Base-by-base conservation (phyloP, 108 stramenopile species). In the Cyclotella baltica region DNA sequence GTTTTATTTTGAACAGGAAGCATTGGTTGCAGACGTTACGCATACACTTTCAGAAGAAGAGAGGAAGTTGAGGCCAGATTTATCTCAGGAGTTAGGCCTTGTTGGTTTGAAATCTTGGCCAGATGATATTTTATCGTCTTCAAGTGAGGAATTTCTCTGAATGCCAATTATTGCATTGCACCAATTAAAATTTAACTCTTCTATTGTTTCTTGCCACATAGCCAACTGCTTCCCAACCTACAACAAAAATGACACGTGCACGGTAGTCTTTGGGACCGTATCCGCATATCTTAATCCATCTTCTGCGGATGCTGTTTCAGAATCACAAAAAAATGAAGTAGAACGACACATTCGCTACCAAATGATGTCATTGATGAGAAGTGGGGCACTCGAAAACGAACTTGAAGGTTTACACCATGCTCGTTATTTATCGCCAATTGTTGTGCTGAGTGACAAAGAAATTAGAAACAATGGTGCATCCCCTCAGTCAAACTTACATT, bases 51-150 rank as follows among this genome's bases (percentile, higher is more conserved):
- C 16, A 31, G 0, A 33, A n/a, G 9, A 31, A 11, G 8, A 20
- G 8, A 52, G 70, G 51, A 3, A 19, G 22, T 40, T 70, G 23
- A 56, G 36, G 16, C 34, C 52, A 10, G 37, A 55, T 40, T 8
- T 27, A 1, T 36, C 36, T 70, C 64, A 2, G 25, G 36, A 58
- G 10, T 40, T 70, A 37, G 70, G 70, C 0, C 3, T 70, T 36
- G 70, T 57, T n/a, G 70, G 70, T 40, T 70, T 70, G 20, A 70
- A 55, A 37, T 56, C 70, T 25, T 70, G 70, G 70, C 70, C 70
- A 3, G 9, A 40, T 58, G 70, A 70, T 40, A 47, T 36, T 40
- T 4, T 70, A 51, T 70, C 70, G 4, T 27, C 36, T 9, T 15
- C 28, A 4, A 57, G 70, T 70, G 37, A 57, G 70, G 38, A 4